phyloP scores from a whole-genome alignment of 75 land plant genomes.

The Larix kaempferi region DNA sequence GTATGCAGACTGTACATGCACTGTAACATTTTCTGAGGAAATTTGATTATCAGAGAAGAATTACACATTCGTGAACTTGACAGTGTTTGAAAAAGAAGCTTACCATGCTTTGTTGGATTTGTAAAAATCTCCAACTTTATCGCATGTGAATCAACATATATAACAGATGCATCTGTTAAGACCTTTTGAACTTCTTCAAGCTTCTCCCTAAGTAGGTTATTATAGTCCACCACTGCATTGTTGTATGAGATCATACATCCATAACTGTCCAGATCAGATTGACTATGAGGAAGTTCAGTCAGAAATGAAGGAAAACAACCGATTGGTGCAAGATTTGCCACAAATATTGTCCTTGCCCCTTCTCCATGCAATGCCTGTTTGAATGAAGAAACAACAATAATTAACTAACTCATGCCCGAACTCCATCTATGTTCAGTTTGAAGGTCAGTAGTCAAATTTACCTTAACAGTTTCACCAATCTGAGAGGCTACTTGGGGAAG shows the following conservation, averaged over 20 bases:
- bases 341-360: constrained; percentile 61
- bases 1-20: too few relatives aligned
- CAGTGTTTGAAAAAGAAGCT: not conserved
- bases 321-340: constrained; percentile 68
- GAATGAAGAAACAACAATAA: not conserved
- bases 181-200: constrained; percentile 21
- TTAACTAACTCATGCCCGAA: not conserved
- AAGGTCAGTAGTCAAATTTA: constrained; percentile 4
- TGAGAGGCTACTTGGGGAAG: constrained; percentile 58
- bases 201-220: constrained; percentile 40
- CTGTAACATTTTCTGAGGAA: too few relatives aligned
- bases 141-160: constrained; percentile 54
- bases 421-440: not conserved
- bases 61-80: not conserved
- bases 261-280: constrained; percentile 46
- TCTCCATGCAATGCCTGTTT: constrained; percentile 39
- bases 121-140: constrained; percentile 52
- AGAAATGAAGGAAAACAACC: constrained; percentile 71
- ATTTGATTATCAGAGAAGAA: not conserved
- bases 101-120: constrained; percentile 56
- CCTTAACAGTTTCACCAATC: constrained; percentile 61
- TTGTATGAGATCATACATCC: constrained; percentile 74
- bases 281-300: constrained; percentile 40
- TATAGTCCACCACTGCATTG: constrained; percentile 61
- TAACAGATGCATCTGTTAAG: constrained; percentile 42